Evolutionary conservation across 768 basidiomycete species (phyloP).

Genomic region (Austroboletus festivus): DNA sequence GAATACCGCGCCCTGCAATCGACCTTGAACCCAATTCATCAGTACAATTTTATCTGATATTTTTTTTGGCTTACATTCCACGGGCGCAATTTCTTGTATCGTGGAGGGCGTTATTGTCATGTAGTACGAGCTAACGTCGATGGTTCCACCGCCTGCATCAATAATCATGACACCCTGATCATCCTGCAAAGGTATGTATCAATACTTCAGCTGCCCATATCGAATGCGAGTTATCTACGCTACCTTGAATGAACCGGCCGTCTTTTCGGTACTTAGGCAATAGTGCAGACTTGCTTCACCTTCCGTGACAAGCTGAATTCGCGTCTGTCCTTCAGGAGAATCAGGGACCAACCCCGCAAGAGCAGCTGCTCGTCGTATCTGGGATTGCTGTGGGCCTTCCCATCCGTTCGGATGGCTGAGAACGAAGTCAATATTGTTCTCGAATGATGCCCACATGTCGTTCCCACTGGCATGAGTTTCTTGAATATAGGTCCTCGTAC

Average conservation of each 20-base stretch:
- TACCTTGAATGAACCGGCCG: no score
- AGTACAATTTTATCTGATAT: no score
- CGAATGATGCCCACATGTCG: slow-evolving; percentile 67
- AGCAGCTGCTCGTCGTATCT: slow-evolving; percentile 72
- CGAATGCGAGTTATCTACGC: slow-evolving; percentile 77
- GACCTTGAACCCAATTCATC: no score
- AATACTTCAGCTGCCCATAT: slow-evolving; percentile 79
- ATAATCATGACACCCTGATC: slow-evolving; percentile 77
- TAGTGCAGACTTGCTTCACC: slow-evolving; percentile 82
- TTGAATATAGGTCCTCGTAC: slow-evolving; percentile 71
- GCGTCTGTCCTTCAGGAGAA: slow-evolving; percentile 66
- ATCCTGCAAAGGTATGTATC: slow-evolving; percentile 45
- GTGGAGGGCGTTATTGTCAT: slow-evolving; percentile 71
- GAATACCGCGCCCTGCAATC: slow-evolving; percentile 81
- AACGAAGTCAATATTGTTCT: slow-evolving; percentile 68
- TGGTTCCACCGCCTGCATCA: slow-evolving; percentile 78
- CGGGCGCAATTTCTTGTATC: slow-evolving; percentile 81
- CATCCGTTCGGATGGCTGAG: slow-evolving; percentile 81
- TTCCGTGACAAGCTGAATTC: slow-evolving; percentile 79
- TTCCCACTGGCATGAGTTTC: slow-evolving; percentile 82
- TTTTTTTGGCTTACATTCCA: slow-evolving; percentile 66
- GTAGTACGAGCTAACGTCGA: slow-evolving; percentile 79
- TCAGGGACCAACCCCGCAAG: slow-evolving; percentile 72
- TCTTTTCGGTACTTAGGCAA: no score
- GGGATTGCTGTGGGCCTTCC: slow-evolving; percentile 73